Percentiles rank a stretch among this genome's conserved stretches.
Conservation (phyloP, 495 filamentous ascomycete species). For the Aspergillus asperescens region DNA sequence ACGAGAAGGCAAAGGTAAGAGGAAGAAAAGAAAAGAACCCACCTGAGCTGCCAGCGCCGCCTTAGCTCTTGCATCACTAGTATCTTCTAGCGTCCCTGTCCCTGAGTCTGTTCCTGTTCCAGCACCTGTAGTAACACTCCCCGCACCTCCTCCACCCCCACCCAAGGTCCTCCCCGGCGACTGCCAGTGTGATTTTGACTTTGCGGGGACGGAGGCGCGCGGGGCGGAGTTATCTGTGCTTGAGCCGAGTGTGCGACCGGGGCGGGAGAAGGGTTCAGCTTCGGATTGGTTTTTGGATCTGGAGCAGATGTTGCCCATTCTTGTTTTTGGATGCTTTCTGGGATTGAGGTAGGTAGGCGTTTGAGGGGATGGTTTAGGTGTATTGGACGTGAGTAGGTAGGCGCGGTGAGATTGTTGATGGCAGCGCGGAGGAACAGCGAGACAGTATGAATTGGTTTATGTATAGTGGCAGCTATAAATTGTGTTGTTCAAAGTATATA, state of each 20-base stretch:
- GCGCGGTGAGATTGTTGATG: not conserved
- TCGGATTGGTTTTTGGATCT: constrained; percentile 53
- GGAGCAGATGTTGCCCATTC: constrained; percentile 73
- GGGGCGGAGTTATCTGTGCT: constrained; percentile 33
- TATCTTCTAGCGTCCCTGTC: constrained; percentile 25
- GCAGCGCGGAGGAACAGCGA: too few species aligned
- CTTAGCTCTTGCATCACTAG: constrained; percentile 38
- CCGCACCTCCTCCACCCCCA: not conserved
- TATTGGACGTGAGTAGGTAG: not conserved
- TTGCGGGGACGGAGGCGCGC: constrained; percentile 33
- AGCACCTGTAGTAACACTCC: constrained; percentile 12
- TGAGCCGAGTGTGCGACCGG: constrained; percentile 56
- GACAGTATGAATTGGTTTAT: not conserved
- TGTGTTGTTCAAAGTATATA: too few species aligned
- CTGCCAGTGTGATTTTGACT: constrained; percentile 32
- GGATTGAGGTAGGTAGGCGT: not conserved
- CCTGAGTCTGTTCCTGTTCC: constrained; percentile 1
- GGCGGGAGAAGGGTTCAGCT: constrained; percentile 50
- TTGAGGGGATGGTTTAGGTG: not conserved
- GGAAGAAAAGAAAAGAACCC: constrained; percentile 1
- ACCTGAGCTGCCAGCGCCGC: constrained; percentile 70
- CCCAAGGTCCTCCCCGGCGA: constrained; percentile 53
- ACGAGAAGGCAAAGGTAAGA: not conserved
- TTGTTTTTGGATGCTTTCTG: constrained; percentile 9
- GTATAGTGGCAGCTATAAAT: too few species aligned